These are phyloP conservation scores for Alopecurus myosuroides DNA, from an alignment of 176 grass and related monocot species.

Conservation along the genomic window DNA sequence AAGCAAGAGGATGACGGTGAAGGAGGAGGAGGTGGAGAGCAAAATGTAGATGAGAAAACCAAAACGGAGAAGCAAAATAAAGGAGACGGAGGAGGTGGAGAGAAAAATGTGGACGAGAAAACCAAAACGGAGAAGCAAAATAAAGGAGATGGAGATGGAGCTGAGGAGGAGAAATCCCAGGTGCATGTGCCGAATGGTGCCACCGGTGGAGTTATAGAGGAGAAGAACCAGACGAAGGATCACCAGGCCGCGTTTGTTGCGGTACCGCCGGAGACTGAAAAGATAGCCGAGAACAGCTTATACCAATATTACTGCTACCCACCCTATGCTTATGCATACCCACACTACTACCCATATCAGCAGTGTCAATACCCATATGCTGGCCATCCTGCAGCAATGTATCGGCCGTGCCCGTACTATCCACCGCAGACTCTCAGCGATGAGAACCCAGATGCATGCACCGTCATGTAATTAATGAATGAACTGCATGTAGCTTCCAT, in stretches of 20 bases:
- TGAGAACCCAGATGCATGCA: slow-evolving; percentile 31
- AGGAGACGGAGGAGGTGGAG: background rate
- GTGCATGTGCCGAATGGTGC: background rate
- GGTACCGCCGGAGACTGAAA: slow-evolving; percentile 13
- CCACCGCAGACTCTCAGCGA: background rate
- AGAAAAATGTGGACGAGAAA: background rate
- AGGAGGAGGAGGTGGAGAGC: background rate
- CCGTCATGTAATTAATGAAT: background rate
- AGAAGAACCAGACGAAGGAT: background rate
- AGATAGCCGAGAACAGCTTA: background rate
- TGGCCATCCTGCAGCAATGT: background rate
- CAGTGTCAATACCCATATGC: background rate
- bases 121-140: background rate
- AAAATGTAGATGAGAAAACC: background rate
- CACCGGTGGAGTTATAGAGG: background rate
- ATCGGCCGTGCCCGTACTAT: background rate
- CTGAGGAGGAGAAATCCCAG: background rate
- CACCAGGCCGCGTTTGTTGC: background rate
- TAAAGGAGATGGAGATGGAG: background rate
- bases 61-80: background rate
- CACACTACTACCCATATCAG: background rate
- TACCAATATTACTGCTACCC: background rate
- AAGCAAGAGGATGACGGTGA: background rate
- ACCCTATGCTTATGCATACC: background rate
- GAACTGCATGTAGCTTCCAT: background rate